phyloP scores from a whole-genome alignment of 495 filamentous ascomycete genomes.

The Tuber borchii region DNA sequence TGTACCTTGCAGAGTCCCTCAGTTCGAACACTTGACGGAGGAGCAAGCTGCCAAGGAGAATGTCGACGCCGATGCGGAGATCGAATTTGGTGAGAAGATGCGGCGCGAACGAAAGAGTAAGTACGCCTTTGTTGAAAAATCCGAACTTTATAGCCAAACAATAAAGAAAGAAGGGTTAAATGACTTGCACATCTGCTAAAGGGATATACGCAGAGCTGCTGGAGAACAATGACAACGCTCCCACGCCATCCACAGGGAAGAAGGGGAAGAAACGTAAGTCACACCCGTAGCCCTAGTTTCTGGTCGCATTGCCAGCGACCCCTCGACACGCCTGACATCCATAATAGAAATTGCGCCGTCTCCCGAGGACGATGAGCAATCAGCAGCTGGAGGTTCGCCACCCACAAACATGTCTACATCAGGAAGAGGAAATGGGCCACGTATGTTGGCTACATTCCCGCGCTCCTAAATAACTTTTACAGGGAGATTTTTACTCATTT shows the following conservation, averaged over 20 bases:
- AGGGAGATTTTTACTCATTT: background rate
- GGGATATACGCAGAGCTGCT: slow-evolving; percentile 52
- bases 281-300: slow-evolving; percentile 7
- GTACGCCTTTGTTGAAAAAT: slow-evolving; percentile 46
- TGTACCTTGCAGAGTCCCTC: slow-evolving; percentile 72
- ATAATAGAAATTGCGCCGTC: slow-evolving; percentile 36
- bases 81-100: slow-evolving; percentile 79
- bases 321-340: slow-evolving; percentile 10
- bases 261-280: slow-evolving; percentile 37
- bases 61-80: slow-evolving; percentile 78
- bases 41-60: slow-evolving; percentile 79
- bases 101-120: slow-evolving; percentile 73
- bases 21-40: slow-evolving; percentile 66
- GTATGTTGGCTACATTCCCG: slow-evolving; percentile 27
- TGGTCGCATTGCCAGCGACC: slow-evolving; percentile 7
- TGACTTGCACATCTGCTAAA: background rate
- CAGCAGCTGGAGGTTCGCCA: slow-evolving; percentile 36
- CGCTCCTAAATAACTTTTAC: slow-evolving; percentile 1
- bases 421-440: slow-evolving; percentile 27
- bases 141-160: slow-evolving; percentile 42
- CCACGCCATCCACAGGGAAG: slow-evolving; percentile 46
- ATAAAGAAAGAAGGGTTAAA: slow-evolving; percentile 39
- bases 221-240: slow-evolving; percentile 56
- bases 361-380: slow-evolving; percentile 39
- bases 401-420: slow-evolving; percentile 32